phyloP scores from a whole-genome alignment of 179 eudicot species.

The Actinidia arguta region DNA sequence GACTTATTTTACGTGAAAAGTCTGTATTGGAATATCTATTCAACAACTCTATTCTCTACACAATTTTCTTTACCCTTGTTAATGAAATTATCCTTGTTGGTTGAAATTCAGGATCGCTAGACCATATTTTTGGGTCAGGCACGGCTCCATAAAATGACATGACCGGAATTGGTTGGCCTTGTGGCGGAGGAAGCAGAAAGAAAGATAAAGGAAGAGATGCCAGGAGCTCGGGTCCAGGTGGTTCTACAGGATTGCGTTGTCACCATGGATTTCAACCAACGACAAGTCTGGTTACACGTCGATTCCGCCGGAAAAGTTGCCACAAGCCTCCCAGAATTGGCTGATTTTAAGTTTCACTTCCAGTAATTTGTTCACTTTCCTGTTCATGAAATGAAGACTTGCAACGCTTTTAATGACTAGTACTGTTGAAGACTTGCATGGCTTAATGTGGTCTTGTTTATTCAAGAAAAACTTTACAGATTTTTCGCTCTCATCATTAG shows the following conservation, averaged over 20 bases:
- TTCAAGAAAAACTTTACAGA: no score
- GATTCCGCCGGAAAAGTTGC: conserved; percentile 24
- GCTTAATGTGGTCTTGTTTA: no score
- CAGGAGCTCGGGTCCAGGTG: not conserved
- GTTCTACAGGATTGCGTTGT: not conserved
- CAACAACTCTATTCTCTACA: no score
- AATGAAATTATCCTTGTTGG: no score
- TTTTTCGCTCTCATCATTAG: no score
- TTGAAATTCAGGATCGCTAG: not conserved
- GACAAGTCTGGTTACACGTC: conserved; percentile 15
- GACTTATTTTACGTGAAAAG: no score
- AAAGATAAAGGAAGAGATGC: conserved; percentile 18
- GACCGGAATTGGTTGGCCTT: conserved; percentile 22
- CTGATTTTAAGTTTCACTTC: not conserved
- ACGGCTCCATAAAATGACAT: not conserved
- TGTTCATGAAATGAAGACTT: not conserved
- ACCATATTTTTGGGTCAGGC: not conserved
- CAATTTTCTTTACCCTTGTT: not conserved
- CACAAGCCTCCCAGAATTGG: conserved; percentile 8
- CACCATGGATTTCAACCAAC: not conserved
- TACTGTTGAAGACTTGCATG: not conserved
- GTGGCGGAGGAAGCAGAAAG: not conserved
- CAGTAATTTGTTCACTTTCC: not conserved
- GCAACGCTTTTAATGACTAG: not conserved
- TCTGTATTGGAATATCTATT: not conserved